Conservation (phyloP, 805 yeast genomes). For the Candida maris region DNA sequence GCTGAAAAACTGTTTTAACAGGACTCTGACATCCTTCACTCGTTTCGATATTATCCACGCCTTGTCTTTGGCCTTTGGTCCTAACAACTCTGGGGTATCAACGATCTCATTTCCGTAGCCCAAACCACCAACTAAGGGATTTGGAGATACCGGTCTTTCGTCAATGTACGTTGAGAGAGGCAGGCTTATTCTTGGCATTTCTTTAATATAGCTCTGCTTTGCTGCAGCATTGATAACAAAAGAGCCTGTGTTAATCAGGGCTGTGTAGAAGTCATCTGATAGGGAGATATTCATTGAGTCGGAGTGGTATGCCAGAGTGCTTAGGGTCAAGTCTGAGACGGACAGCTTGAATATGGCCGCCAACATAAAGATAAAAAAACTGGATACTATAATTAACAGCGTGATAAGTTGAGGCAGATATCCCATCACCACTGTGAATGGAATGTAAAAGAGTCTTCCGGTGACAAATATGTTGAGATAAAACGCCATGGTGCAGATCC, state of each 20-base stretch:
- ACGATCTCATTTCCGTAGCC: constrained; percentile 27
- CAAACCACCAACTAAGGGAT: constrained; percentile 1
- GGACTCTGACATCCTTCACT: constrained; percentile 5
- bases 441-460: constrained; percentile 47
- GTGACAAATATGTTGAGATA: constrained; percentile 38
- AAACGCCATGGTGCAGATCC: constrained; percentile 48
- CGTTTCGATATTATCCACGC: constrained; percentile 20
- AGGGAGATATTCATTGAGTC: constrained; percentile 38
- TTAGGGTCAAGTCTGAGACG: constrained; percentile 28
- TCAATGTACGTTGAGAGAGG: constrained; percentile 59
- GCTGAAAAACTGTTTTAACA: constrained; percentile 5
- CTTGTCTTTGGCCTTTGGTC: constrained; percentile 6
- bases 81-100: constrained; percentile 27
- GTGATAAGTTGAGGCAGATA: constrained; percentile 66
- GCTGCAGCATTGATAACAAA: constrained; percentile 67
- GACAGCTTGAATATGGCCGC: constrained; percentile 56
- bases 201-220: constrained; percentile 60
- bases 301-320: constrained; percentile 31
- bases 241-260: constrained; percentile 55
- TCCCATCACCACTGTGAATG: constrained; percentile 53
- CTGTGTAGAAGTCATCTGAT: constrained; percentile 65
- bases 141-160: not conserved
- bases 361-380: constrained; percentile 49
- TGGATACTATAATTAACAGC: constrained; percentile 44
- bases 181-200: constrained; percentile 45